A percentile compares a stretch with the other conserved stretches of the same genome.
Evolutionary conservation across 2,329 filamentous ascomycete species (phyloP).

Genomic region (Tolypocladium nubicola): DNA sequence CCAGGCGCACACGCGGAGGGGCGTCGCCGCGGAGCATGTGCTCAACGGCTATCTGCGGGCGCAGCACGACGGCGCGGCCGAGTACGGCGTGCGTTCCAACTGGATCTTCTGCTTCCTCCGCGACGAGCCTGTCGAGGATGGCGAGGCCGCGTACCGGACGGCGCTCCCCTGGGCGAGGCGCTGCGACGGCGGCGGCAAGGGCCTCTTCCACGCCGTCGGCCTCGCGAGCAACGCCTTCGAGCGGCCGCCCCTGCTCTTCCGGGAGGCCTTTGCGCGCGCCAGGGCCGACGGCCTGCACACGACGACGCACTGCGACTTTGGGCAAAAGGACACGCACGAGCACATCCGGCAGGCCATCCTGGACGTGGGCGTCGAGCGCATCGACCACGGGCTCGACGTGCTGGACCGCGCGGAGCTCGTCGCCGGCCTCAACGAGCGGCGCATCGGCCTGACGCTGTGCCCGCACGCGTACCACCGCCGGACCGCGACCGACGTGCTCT

Average conservation of each 20-base stretch:
- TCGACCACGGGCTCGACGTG: slow-evolving; percentile 63
- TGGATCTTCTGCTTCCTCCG: slow-evolving; percentile 63
- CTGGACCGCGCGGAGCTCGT: slow-evolving; percentile 48
- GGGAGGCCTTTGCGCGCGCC: slow-evolving; percentile 25
- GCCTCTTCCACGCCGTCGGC: slow-evolving; percentile 33
- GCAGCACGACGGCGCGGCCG: slow-evolving; percentile 43
- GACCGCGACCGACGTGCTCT: slow-evolving; percentile 29
- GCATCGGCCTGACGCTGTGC: slow-evolving; percentile 56
- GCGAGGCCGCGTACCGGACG: slow-evolving; percentile 45
- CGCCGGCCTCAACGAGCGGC: slow-evolving; percentile 39
- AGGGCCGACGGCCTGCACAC: slow-evolving; percentile 29
- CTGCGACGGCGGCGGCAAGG: slow-evolving; percentile 14
- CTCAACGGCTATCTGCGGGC: slow-evolving; percentile 51
- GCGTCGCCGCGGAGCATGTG: slow-evolving; percentile 49
- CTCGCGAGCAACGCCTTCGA: slow-evolving; percentile 35
- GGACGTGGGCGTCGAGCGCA: slow-evolving; percentile 47
- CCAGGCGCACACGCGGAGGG: slow-evolving; percentile 56
- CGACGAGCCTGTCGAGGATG: slow-evolving; percentile 61
- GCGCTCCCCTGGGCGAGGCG: slow-evolving; percentile 25
- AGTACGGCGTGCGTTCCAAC: slow-evolving; percentile 52
- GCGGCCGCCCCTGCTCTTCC: slow-evolving; percentile 32
- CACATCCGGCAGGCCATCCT: slow-evolving; percentile 53
- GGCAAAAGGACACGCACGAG: slow-evolving; percentile 33
- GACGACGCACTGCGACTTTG: slow-evolving; percentile 41
- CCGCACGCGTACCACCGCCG: slow-evolving; percentile 27